These are phyloP conservation scores for Flaveria brownii DNA, from an alignment of 129 eudicot genomes.

Conservation along the genomic window DNA sequence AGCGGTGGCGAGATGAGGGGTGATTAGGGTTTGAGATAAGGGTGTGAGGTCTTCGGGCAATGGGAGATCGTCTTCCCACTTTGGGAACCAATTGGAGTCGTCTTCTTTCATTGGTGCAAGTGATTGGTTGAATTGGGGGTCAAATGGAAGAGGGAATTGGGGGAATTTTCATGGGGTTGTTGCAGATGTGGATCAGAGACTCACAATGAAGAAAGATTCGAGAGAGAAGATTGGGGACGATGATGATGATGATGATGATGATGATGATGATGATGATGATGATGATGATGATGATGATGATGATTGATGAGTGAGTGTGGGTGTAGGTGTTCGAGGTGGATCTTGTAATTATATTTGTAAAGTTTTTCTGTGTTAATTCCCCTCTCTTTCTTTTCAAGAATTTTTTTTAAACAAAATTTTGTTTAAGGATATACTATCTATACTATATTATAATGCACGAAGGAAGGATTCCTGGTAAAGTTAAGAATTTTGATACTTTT, in stretches of 20 bases:
- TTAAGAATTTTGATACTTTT: too few species aligned
- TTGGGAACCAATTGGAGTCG: constrained; percentile 87
- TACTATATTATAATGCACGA: too few species aligned
- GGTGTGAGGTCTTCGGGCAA: constrained; percentile 77
- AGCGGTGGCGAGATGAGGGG: constrained; percentile 79
- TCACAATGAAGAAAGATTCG: constrained; percentile 39
- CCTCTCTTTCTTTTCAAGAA: neutral
- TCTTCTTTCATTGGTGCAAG: constrained; percentile 54
- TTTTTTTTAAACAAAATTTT: too few species aligned
- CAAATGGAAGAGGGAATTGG: neutral
- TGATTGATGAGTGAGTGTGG: constrained; percentile 32
- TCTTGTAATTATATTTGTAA: constrained; percentile 45
- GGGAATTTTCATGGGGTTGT: constrained; percentile 21
- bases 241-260: constrained; percentile 14
- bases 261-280: constrained; percentile 27
- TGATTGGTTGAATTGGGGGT: neutral
- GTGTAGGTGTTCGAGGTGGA: constrained; percentile 87
- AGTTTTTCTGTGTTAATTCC: constrained; percentile 34
- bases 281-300: neutral
- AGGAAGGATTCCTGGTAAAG: too few species aligned
- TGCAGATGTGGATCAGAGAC: constrained; percentile 24
- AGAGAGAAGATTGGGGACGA: constrained; percentile 20
- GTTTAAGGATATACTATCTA: too few species aligned
- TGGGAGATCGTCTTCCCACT: constrained; percentile 81
- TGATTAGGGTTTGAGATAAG: constrained; percentile 71